Percentiles rank a stretch among this genome's conserved stretches.
Evolutionary conservation across 805 yeast species (phyloP).

Genomic region (Metschnikowia gelsemii): DNA sequence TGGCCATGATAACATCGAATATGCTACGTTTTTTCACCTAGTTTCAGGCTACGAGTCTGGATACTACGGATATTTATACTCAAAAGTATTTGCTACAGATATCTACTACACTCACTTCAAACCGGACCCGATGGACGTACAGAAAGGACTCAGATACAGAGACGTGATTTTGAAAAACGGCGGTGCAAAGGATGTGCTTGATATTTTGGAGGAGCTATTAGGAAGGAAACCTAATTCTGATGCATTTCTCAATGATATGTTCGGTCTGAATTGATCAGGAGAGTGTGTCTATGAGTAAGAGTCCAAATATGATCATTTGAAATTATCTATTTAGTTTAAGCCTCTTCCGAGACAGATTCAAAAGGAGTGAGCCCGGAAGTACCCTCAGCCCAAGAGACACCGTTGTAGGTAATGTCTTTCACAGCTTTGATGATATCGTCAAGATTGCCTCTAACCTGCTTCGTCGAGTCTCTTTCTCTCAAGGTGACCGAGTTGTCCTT

Average conservation of each 20-base stretch:
- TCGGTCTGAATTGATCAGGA: too few relatives aligned
- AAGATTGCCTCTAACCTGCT: conserved; percentile 90
- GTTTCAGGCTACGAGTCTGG: conserved; percentile 85
- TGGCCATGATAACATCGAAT: conserved; percentile 58
- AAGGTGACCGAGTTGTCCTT: conserved; percentile 86
- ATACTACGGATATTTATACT: conserved; percentile 84
- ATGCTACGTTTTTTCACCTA: conserved; percentile 73
- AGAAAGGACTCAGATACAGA: conserved; percentile 65
- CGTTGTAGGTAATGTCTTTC: conserved; percentile 69
- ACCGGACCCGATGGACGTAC: conserved; percentile 61
- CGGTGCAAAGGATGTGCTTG: conserved; percentile 69
- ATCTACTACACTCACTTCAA: conserved; percentile 72
- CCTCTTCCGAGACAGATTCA: conserved; percentile 38
- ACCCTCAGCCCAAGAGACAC: conserved; percentile 82
- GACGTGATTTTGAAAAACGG: conserved; percentile 69
- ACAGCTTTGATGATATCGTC: conserved; percentile 71
- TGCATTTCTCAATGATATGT: conserved; percentile 68
- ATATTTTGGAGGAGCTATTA: conserved; percentile 59
- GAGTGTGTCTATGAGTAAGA: too few relatives aligned
- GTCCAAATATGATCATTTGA: background rate
- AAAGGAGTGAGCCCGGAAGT: conserved; percentile 70
- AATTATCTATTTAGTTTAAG: conserved; percentile 4
- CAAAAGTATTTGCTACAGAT: conserved; percentile 82
- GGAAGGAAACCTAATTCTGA: conserved; percentile 75
- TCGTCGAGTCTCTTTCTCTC: conserved; percentile 96